Conservation (phyloP, 352 stramenopile genomes). For the Phytophthora pseudosyringae region DNA sequence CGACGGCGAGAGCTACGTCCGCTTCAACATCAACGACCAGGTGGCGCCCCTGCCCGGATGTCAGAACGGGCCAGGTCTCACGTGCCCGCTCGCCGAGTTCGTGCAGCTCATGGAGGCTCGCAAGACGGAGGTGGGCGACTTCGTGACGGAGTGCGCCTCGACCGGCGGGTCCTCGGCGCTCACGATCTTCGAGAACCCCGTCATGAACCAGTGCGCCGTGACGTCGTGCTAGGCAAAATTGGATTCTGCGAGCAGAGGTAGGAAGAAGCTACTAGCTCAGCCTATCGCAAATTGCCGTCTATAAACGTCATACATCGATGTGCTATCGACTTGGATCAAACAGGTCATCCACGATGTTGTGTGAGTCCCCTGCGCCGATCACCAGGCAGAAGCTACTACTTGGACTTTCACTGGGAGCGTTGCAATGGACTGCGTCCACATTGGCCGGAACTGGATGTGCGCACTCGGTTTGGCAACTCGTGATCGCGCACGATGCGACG, state of each 20-base stretch:
- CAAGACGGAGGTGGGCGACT: constrained; percentile 51
- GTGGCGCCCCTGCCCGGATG: constrained; percentile 50
- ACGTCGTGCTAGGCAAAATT: constrained; percentile 15
- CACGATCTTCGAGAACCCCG: constrained; percentile 54
- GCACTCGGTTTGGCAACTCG: background rate
- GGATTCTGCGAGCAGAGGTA: background rate
- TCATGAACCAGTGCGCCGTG: constrained; percentile 47
- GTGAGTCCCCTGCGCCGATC: too few species aligned
- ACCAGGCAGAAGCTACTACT: too few species aligned
- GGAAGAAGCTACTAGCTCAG: background rate
- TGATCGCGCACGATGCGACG: background rate
- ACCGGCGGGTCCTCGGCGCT: constrained; percentile 44
- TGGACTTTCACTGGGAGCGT: too few species aligned
- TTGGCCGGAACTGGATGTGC: too few species aligned
- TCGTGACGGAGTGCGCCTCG: constrained; percentile 46
- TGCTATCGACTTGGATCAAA: too few species aligned
- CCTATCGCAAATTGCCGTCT: background rate
- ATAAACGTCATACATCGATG: background rate
- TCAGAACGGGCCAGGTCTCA: constrained; percentile 53
- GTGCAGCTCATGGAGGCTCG: constrained; percentile 44
- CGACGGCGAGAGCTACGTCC: constrained; percentile 44
- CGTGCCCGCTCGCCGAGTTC: constrained; percentile 52
- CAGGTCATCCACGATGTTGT: too few species aligned
- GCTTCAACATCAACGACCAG: constrained; percentile 59
- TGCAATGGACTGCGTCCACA: too few species aligned